Evolutionary conservation across 2,329 filamentous ascomycete species (phyloP), one percentile per base, ranked within the genome.

Genomic region (Beauveria asiatica): DNA sequence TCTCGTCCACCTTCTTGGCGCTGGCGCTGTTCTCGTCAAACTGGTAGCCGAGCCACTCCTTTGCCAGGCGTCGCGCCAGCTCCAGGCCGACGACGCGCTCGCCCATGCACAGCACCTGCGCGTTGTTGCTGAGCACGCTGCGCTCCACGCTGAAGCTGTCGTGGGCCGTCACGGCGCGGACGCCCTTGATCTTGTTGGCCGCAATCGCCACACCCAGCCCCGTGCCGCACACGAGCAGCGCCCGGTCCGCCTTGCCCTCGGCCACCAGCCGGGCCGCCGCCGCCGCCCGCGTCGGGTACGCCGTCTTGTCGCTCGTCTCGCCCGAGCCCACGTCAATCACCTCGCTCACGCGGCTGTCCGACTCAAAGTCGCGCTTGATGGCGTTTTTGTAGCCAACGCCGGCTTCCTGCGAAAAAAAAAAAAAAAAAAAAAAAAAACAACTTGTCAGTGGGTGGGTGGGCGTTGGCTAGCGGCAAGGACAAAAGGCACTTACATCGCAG

Each of bases 111-210:
- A 95, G 76, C 37, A 95, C 90, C 75, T 96, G 90, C 3, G 90
- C 89, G 71, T 95, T 87, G 73, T 95, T 95, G 76, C 87, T 91
- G 68, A 93, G 75, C 11, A 95, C 83, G 21, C 88, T 85, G 54
- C 90, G 78, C 80, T 95, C 90, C 6, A 95, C 89, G 60, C 83
- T 87, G 78, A 92, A 96, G 65, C 85, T 87, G 71, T 95, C 91
- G 72, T 96, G 91, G 1, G 91, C 91, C 5, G 90, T 95, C 19
- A 95, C 91, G n/a, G 91, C 91, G 25, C 90, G 80, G 63, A 95
- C 84, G 6, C 90, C 90, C 60, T 85, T 87, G 64, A 95, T 85
- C 74, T 95, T 95, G 80, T 95, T 95, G 65, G 91, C 91, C n/a
- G 84, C 78, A 70, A 95, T 95, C 67, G 91, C 90, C 8, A 96